Evolutionary conservation across 805 yeast genomes (phyloP), one percentile per base, ranked within the genome.

Genomic region (Groenewaldozyma tartarivorans): DNA sequence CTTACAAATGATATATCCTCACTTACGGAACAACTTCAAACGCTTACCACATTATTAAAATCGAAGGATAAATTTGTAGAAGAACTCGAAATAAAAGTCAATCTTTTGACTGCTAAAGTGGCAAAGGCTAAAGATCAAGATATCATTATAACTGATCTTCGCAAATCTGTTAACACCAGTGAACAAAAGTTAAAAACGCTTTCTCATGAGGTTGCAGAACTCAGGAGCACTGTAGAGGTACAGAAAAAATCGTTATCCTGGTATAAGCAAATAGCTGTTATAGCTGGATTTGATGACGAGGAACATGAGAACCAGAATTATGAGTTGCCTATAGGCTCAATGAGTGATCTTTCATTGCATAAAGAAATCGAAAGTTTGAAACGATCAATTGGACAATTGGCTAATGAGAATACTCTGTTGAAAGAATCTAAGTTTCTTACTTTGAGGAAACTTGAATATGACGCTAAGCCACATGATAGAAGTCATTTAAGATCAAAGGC

Each of bases 61-160:
- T 31, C 35, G 3, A 50, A 51, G 24, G 57, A 53, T 27, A 44
- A 38, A 16, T 36, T 22, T 5, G 42, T 56, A 5, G 61, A 56
- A 38, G 60, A 56, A 32, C 42, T 53, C 11, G 38, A 46, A 16
- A 48, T 56, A 21, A 52, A 48, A 35, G 17, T 48, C 11, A 49
- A 43, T 9, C 38, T 55, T 13, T 35, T 48, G 5, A 48, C 46
- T 18, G 40, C 55, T 5, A 46, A 50, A 30, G 38, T 53, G 4
- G 35, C 36, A 21, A 50, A 49, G 33, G 40, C 56, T 4, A 42
- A 44, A 24, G 51, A 47, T 11, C 49, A 52, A 16, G 54, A 50
- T 36, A 43, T 32, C 21, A 40, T 40, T 15, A 33, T 55, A 6
- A 38, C 45, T 2, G 46, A 46, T 17, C 24, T 51, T 21, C 44